These are phyloP conservation scores for Akanthomyces uredinophilus DNA, from an alignment of 2,329 filamentous ascomycete genomes.

Conservation along the genomic window DNA sequence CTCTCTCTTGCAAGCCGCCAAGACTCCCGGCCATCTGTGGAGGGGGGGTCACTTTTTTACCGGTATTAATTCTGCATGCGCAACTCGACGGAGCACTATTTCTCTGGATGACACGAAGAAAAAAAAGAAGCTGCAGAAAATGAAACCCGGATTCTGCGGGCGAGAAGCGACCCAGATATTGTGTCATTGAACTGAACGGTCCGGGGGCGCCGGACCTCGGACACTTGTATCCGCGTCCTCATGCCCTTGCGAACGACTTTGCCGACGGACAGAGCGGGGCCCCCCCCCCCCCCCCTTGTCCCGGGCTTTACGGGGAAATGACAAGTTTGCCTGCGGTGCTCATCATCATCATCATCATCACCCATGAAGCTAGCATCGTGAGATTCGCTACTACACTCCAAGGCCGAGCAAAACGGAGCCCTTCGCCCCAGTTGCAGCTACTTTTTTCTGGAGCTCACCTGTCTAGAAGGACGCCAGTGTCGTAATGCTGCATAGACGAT, in stretches of 20 bases:
- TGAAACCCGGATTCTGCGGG: too few species aligned
- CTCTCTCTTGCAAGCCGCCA: neutral
- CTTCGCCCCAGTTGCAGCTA: neutral
- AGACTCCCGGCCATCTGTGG: too few species aligned
- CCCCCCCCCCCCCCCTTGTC: neutral
- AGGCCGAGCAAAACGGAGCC: neutral
- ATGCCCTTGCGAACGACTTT: neutral
- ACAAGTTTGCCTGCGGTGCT: too few species aligned
- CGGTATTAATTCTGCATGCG: too few species aligned
- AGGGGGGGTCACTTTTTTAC: too few species aligned
- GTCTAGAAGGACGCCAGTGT: neutral
- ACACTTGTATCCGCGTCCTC: neutral
- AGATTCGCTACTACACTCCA: neutral
- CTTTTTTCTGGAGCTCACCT: neutral
- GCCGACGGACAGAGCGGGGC: neutral
- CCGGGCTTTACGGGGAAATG: neutral
- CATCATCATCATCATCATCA: too few species aligned
- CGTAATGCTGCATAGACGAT: constrained; percentile 4
- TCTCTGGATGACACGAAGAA: too few species aligned
- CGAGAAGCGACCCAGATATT: neutral
- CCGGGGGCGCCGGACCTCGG: neutral
- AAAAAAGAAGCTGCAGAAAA: too few species aligned
- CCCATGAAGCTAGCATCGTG: constrained; percentile 3
- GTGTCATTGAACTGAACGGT: too few species aligned
- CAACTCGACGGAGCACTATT: too few species aligned